Evolutionary conservation across 2,329 filamentous ascomycete genomes (phyloP), one percentile per base, ranked within the genome.

Genomic region (Stemphylium beticola): DNA sequence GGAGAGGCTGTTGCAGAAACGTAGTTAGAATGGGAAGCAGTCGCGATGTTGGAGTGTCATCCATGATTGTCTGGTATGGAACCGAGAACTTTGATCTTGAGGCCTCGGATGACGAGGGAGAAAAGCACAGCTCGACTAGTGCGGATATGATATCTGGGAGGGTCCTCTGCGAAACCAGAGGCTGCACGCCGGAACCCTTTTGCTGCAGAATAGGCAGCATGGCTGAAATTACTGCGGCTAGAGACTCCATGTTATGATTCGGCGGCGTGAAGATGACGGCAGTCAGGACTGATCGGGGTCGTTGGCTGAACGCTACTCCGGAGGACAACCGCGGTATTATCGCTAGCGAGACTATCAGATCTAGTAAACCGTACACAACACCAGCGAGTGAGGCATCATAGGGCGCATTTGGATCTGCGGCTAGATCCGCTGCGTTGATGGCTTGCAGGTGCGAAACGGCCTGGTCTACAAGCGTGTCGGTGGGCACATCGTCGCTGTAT

Each of bases 1-100:
- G 85, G 14, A 83, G 79, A 51, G 81, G 81, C 10, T 87, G 86
- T 56, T 88, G 85, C 31, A 89, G 83, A 17, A 89, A 77, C 15
- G 83, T 78, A 55, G 87, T 90, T 38, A 91, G 73, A 4, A 84
- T 79, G 8, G 83, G 84, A 18, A 91, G 75, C 8, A 91, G 78
- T 24, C 77, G 80, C 64, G 83, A 83, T 29, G 82, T 81, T 14
- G 79, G 79, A 5, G 72, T 77, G 6, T 73, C 46, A 10, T 22
- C 14, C n/a, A 73, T 46, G 3, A 64, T 39, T 1, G 52, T 56
- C 18, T 61, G 33, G 54, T 67, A 74, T 0, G 51, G 17, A n/a
- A 59, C 38, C 37, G 44, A 22, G 18, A 65, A 73, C n/a, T 32
- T 58, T 2, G 17, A 36, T 22, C 58, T 60, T 5, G 14, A 14